These are phyloP conservation scores for Pelargonium citronellum DNA, from an alignment of 441 rosid genomes.

Conservation along the genomic window DNA sequence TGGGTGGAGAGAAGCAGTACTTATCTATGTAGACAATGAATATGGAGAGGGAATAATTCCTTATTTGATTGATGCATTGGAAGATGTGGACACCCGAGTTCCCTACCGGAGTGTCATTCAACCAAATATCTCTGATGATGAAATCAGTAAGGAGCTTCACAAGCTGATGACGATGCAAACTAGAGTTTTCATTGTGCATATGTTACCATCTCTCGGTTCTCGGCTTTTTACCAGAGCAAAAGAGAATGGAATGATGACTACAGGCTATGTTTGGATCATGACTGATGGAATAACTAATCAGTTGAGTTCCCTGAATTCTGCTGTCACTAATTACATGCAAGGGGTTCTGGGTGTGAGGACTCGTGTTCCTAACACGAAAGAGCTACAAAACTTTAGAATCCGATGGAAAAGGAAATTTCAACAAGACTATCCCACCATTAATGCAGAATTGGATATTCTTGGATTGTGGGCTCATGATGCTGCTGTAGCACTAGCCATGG, in stretches of 20 bases:
- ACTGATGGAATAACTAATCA: conserved; percentile 36
- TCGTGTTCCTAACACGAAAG: conserved; percentile 27
- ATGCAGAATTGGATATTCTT: conserved; percentile 25
- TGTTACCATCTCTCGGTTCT: conserved; percentile 35
- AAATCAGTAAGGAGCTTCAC: conserved; percentile 40
- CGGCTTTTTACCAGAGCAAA: conserved; percentile 40
- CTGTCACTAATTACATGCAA: conserved; percentile 31
- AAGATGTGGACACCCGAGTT: conserved; percentile 30
- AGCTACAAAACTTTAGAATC: conserved; percentile 22
- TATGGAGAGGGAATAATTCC: conserved; percentile 46
- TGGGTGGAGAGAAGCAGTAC: conserved; percentile 54
- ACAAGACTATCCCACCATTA: conserved; percentile 22
- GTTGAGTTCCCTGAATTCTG: conserved; percentile 13
- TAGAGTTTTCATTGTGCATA: conserved; percentile 55
- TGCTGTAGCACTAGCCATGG: conserved; percentile 41
- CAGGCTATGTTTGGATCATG: conserved; percentile 58
- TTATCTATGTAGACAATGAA: conserved; percentile 39
- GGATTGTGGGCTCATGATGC: conserved; percentile 65
- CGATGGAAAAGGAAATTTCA: conserved; percentile 36
- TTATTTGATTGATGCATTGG: conserved; percentile 38
- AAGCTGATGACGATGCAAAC: conserved; percentile 50
- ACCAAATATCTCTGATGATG: conserved; percentile 30
- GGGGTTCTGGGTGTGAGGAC: conserved; percentile 47
- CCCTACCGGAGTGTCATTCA: conserved; percentile 40
- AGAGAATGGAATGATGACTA: conserved; percentile 46